Evolutionary conservation across 495 filamentous ascomycete genomes (phyloP).

Genomic region (Daldinia bambusicola): DNA sequence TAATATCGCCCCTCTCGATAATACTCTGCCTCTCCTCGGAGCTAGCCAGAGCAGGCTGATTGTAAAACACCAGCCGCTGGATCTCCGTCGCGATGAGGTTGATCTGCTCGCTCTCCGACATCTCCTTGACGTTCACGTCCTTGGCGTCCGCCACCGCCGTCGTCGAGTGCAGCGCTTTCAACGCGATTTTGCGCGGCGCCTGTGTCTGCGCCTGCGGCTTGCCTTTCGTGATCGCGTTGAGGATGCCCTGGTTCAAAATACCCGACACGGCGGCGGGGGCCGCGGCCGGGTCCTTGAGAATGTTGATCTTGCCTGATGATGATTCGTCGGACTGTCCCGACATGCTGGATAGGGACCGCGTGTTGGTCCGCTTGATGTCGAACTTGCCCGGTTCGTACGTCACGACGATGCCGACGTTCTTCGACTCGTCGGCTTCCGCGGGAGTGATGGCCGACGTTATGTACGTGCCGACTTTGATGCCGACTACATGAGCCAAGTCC

Average conservation of each 20-base stretch:
- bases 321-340: constrained; percentile 45
- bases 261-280: constrained; percentile 24
- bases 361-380: constrained; percentile 81
- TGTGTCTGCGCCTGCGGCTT: constrained; percentile 43
- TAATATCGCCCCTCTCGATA: constrained; percentile 79
- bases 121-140: constrained; percentile 49
- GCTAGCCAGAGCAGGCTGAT: constrained; percentile 50
- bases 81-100: constrained; percentile 74
- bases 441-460: constrained; percentile 85
- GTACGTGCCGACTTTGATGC: constrained; percentile 82
- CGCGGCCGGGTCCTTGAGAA: constrained; percentile 22
- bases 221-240: constrained; percentile 41
- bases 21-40: constrained; percentile 51
- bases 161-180: constrained; percentile 70
- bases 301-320: constrained; percentile 36
- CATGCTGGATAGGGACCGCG: constrained; percentile 76
- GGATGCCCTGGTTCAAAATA: constrained; percentile 39
- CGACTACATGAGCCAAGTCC: constrained; percentile 73
- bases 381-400: constrained; percentile 73
- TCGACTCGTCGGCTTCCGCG: constrained; percentile 75
- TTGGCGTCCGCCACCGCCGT: constrained; percentile 60
- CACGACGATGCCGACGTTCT: constrained; percentile 85
- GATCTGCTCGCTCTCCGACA: constrained; percentile 77
- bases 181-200: constrained; percentile 54
- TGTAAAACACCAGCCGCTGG: constrained; percentile 54